Conservation (phyloP, 1,284 basidiomycete species). For the Leccinum subfulvum region DNA sequence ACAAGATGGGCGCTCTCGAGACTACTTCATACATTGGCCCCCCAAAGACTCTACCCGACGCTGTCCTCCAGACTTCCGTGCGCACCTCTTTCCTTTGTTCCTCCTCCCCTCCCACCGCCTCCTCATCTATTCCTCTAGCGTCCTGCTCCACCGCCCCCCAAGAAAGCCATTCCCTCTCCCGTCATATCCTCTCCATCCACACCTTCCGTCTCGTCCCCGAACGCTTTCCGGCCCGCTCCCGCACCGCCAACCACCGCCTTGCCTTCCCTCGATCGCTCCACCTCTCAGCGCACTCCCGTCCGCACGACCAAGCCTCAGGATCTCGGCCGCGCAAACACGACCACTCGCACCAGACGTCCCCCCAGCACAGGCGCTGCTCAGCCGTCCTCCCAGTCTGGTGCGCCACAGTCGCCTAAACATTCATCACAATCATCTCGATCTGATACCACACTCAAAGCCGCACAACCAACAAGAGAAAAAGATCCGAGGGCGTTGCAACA, state of each 20-base stretch:
- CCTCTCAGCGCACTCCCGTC: constrained; percentile 64
- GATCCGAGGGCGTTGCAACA: constrained; percentile 37
- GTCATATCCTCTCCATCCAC: constrained; percentile 33
- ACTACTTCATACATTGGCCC: constrained; percentile 20
- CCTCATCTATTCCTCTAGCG: constrained; percentile 37
- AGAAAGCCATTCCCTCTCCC: constrained; percentile 45
- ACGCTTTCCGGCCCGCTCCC: constrained; percentile 65
- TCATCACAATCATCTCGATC: constrained; percentile 55
- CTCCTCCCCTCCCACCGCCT: not conserved
- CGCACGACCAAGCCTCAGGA: constrained; percentile 53
- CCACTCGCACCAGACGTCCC: constrained; percentile 38
- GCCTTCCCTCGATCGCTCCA: constrained; percentile 71
- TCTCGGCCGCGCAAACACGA: constrained; percentile 67
- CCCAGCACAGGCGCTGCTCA: constrained; percentile 25
- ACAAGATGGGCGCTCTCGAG: constrained; percentile 68
- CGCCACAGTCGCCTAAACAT: constrained; percentile 43
- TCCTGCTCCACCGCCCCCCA: constrained; percentile 50
- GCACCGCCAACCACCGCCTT: constrained; percentile 59
- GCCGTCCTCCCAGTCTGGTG: constrained; percentile 26
- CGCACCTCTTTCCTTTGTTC: constrained; percentile 26
- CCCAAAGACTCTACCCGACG: constrained; percentile 40
- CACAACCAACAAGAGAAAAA: constrained; percentile 34
- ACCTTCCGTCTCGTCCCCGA: constrained; percentile 39
- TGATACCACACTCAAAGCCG: constrained; percentile 51
- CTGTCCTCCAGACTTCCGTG: constrained; percentile 53